These are phyloP conservation scores for Gilbertella persicaria DNA, from an alignment of 371 early-diverging fungal genomes.

Conservation along the genomic window DNA sequence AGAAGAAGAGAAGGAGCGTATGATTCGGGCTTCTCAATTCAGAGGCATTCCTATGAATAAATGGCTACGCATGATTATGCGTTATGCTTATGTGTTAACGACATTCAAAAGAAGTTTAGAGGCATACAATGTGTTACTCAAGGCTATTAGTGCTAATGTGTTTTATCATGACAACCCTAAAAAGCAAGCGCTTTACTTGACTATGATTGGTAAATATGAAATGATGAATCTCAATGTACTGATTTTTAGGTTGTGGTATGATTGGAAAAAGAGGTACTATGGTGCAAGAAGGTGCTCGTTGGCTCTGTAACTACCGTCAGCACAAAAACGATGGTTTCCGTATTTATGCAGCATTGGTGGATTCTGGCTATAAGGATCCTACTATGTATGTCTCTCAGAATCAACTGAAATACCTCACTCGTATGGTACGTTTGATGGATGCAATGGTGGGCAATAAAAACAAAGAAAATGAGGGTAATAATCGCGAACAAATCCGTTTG, in stretches of 20 bases:
- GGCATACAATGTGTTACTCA: conserved; percentile 62
- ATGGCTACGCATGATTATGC: conserved; percentile 69
- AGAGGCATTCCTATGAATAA: conserved; percentile 59
- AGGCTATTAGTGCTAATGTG: conserved; percentile 64
- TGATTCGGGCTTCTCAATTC: conserved; percentile 34
- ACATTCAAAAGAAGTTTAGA: conserved; percentile 59
- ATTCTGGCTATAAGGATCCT: conserved; percentile 1
- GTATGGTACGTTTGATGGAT: conserved; percentile 54
- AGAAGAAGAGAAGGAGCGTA: conserved; percentile 22
- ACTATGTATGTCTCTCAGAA: neutral
- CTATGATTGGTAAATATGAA: conserved; percentile 56
- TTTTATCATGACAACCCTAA: conserved; percentile 61
- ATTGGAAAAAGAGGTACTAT: conserved; percentile 37
- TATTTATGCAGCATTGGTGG: conserved; percentile 49
- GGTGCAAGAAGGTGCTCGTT: conserved; percentile 47
- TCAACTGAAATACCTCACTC: conserved; percentile 34
- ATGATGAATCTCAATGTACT: too few species aligned
- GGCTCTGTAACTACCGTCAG: conserved; percentile 47
- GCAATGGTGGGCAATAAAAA: conserved; percentile 7
- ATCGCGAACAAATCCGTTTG: conserved; percentile 14
- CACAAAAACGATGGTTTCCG: conserved; percentile 56
- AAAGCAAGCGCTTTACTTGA: conserved; percentile 53
- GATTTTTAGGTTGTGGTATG: conserved; percentile 49
- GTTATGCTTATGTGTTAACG: conserved; percentile 66
- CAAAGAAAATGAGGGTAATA: neutral